phyloP scores from a whole-genome alignment of 345 rosid genomes.

The Bruguiera parviflora region DNA sequence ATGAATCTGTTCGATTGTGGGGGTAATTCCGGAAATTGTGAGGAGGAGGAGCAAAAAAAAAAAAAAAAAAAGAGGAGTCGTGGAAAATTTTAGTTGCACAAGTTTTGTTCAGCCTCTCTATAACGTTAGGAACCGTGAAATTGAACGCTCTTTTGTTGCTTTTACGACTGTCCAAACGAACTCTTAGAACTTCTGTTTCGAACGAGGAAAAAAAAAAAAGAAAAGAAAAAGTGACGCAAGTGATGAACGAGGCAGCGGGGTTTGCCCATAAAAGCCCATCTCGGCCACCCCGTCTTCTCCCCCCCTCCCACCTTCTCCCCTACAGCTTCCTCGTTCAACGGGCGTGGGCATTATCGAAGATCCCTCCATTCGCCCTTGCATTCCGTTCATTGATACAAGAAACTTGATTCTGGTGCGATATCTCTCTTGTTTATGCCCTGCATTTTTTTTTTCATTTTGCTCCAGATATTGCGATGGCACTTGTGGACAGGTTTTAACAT shows the following conservation, averaged over 20 bases:
- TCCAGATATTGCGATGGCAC: too few species aligned
- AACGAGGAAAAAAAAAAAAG: not conserved
- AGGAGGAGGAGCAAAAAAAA: too few species aligned
- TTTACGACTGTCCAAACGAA: not conserved
- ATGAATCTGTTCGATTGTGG: not conserved
- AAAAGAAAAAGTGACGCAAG: not conserved
- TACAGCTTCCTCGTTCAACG: not conserved
- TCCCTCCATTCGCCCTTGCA: not conserved
- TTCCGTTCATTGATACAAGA: constrained; percentile 3
- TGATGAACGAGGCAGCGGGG: not conserved
- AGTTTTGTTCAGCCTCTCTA: not conserved
- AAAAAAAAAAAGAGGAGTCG: not conserved
- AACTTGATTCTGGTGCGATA: constrained; percentile 26
- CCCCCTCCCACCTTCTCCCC: constrained; percentile 19
- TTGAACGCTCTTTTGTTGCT: not conserved
- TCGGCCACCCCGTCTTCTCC: constrained; percentile 24
- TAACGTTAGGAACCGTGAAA: too few species aligned
- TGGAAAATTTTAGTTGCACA: constrained; percentile 5
- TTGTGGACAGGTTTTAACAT: not conserved
- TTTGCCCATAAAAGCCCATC: constrained; percentile 38
- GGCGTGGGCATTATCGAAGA: constrained; percentile 7
- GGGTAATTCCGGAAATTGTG: constrained; percentile 9
- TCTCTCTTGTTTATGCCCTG: not conserved
- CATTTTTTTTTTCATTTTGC: not conserved
- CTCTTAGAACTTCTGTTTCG: constrained; percentile 5